Percentiles rank a stretch among this genome's conserved stretches.
phyloP scores from a whole-genome alignment of 2,329 filamentous ascomycete species.

The Neocucurbitaria cava region DNA sequence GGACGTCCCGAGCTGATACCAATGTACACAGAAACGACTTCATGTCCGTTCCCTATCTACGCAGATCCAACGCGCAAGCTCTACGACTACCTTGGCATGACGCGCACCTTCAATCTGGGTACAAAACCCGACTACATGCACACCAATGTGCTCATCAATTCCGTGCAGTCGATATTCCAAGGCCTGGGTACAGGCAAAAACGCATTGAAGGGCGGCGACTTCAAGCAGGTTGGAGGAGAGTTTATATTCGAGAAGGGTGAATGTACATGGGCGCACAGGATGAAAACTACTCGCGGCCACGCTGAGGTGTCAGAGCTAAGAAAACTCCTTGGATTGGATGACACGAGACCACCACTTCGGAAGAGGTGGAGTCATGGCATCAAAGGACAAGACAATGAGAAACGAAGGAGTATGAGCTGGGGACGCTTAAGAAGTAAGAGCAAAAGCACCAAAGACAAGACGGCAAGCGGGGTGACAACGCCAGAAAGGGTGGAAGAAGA shows the following conservation, averaged over 20 bases:
- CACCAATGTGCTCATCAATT: slow-evolving; percentile 54
- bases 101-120: slow-evolving; percentile 67
- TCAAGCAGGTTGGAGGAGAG: slow-evolving; percentile 76
- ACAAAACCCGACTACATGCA: slow-evolving; percentile 70
- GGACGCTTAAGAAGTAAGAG: slow-evolving; percentile 34
- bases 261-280: slow-evolving; percentile 81
- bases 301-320: slow-evolving; percentile 72
- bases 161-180: slow-evolving; percentile 65
- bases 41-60: slow-evolving; percentile 77
- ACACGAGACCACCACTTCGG: slow-evolving; percentile 32
- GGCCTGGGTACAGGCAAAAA: slow-evolving; percentile 66
- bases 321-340: slow-evolving; percentile 62
- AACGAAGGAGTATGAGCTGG: slow-evolving; percentile 38
- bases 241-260: slow-evolving; percentile 77
- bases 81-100: slow-evolving; percentile 73
- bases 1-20: slow-evolving; percentile 72
- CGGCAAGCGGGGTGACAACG: slow-evolving; percentile 21
- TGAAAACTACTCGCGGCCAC: slow-evolving; percentile 81
- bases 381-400: slow-evolving; percentile 28
- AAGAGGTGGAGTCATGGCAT: slow-evolving; percentile 46
- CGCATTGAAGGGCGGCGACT: slow-evolving; percentile 69
- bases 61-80: slow-evolving; percentile 73
- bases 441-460: slow-evolving; percentile 27
- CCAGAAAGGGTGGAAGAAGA: slow-evolving; percentile 32
- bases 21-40: slow-evolving; percentile 68